These are phyloP conservation scores for Cicer arietinum DNA, from an alignment of 306 rosid genomes.

Conservation along the genomic window DNA sequence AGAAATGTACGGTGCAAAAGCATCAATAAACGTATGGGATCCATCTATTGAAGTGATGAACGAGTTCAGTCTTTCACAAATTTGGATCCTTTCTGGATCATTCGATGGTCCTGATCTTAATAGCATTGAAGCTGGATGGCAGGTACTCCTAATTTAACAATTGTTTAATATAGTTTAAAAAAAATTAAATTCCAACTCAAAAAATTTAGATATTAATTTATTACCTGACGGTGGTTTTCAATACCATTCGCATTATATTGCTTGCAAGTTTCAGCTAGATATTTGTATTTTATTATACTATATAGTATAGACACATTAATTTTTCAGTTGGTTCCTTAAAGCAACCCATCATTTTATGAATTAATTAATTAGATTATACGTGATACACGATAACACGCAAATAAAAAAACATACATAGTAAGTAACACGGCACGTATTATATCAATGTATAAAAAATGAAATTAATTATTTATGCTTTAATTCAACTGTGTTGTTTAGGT, in stretches of 20 bases:
- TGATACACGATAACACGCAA: background rate
- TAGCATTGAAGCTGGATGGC: constrained; percentile 99
- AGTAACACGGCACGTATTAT: background rate
- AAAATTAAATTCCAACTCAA: background rate
- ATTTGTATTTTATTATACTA: too few relatives aligned
- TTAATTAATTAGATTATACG: constrained; percentile 19
- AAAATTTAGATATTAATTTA: background rate
- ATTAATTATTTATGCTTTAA: background rate
- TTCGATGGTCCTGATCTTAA: constrained; percentile 97
- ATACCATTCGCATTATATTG: background rate
- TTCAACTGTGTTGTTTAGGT: background rate
- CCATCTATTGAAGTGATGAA: constrained; percentile 75
- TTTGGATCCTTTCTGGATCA: constrained; percentile 91
- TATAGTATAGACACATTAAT: constrained; percentile 1
- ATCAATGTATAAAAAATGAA: background rate
- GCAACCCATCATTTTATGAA: constrained; percentile 6
- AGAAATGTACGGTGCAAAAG: constrained; percentile 85
- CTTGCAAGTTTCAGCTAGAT: too few relatives aligned
- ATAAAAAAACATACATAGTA: too few relatives aligned
- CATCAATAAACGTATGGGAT: constrained; percentile 93
- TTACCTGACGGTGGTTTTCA: background rate
- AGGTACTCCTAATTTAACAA: constrained; percentile 59
- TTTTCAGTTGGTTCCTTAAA: constrained; percentile 31
- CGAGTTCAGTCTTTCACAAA: constrained; percentile 91
- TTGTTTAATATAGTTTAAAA: background rate